A percentile compares a stretch with the other conserved stretches of the same genome.
phyloP scores from a whole-genome alignment of 2,329 filamentous ascomycete species.

The Pseudopithomyces chartarum region DNA sequence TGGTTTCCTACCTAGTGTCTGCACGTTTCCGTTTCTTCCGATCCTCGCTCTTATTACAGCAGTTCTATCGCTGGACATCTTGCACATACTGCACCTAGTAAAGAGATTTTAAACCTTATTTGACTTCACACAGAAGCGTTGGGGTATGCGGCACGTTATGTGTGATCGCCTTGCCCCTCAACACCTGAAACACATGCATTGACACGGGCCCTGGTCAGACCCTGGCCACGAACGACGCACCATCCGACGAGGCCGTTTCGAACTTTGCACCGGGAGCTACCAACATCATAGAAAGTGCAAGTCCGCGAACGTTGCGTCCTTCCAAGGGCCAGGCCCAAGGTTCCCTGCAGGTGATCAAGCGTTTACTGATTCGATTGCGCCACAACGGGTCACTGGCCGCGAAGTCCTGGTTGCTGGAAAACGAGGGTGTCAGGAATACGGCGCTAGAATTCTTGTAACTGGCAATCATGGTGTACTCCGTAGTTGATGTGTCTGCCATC shows the following conservation, averaged over 20 bases:
- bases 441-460: too few relatives aligned
- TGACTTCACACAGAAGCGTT: background rate
- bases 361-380: background rate
- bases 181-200: constrained; percentile 5
- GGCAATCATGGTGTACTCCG: too few relatives aligned
- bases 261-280: background rate
- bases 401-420: too few relatives aligned
- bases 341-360: too few relatives aligned
- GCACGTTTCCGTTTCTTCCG: background rate
- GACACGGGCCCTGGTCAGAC: background rate
- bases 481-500: too few relatives aligned
- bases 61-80: background rate
- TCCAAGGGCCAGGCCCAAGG: too few relatives aligned
- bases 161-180: background rate
- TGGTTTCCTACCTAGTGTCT: background rate
- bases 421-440: too few relatives aligned
- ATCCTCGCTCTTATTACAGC: background rate
- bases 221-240: constrained; percentile 1
- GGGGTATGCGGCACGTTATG: background rate
- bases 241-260: background rate
- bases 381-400: too few relatives aligned
- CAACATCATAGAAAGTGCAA: background rate
- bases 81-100: too few relatives aligned
- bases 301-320: too few relatives aligned
- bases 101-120: background rate